Conservation (phyloP, 2,329 filamentous ascomycete genomes). For the Tricladium varicosporioides region DNA sequence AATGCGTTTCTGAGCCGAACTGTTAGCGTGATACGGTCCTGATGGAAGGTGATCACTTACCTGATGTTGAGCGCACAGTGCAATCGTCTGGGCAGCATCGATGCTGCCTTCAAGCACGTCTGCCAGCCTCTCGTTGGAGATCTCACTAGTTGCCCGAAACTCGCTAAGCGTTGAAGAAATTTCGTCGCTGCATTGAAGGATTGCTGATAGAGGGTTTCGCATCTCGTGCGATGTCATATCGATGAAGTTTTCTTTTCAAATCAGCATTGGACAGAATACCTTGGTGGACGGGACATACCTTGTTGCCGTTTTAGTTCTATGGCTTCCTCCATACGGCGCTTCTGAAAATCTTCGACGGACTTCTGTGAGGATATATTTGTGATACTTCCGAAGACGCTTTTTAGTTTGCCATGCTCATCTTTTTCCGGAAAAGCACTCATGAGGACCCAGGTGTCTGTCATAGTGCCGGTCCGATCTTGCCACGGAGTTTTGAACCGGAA, state of each 20-base stretch:
- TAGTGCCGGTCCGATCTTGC: constrained; percentile 55
- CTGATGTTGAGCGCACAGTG: constrained; percentile 70
- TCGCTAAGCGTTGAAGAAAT: constrained; percentile 48
- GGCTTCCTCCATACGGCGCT: constrained; percentile 73
- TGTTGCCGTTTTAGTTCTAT: constrained; percentile 74
- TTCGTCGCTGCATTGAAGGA: constrained; percentile 75
- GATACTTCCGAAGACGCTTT: constrained; percentile 76
- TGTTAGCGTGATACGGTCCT: background rate
- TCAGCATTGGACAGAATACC: too few relatives aligned
- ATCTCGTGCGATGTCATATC: constrained; percentile 74
- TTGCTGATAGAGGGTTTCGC: constrained; percentile 72
- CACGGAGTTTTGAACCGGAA: constrained; percentile 73
- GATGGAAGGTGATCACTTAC: constrained; percentile 1
- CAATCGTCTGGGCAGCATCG: constrained; percentile 79
- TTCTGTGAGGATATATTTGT: constrained; percentile 87
- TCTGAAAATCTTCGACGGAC: constrained; percentile 78
- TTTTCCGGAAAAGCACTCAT: constrained; percentile 76
- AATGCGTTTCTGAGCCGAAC: constrained; percentile 59
- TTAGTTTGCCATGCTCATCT: constrained; percentile 60
- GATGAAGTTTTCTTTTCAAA: constrained; percentile 59
- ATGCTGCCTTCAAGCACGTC: constrained; percentile 54
- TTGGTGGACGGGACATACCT: background rate
- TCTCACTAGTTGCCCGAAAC: constrained; percentile 13
- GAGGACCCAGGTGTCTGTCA: constrained; percentile 71
- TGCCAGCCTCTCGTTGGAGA: constrained; percentile 41